Base-by-base conservation (phyloP, 2,329 filamentous ascomycete species). In the Fusarium musae region DNA sequence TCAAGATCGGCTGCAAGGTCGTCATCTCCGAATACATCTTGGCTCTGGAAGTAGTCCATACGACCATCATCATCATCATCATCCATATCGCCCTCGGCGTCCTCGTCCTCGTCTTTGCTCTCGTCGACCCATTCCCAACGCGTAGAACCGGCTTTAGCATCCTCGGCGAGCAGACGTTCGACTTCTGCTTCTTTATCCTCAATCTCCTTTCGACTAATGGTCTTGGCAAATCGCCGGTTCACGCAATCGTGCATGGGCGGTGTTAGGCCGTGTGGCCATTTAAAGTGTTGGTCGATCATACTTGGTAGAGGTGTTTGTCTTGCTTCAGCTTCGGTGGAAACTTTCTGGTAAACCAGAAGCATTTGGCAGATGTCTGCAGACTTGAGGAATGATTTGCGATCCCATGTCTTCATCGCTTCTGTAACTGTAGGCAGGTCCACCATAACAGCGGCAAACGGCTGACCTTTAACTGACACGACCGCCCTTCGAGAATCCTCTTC, bases 391-490 rank as follows among this genome's bases (percentile, higher is more conserved):
- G 91, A 89, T 78, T 93, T 94, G 78, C 92, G 92, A 80, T 97
- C 95, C 93, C 94, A 97, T 66, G 93, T 95, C 85, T 97, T 97
- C 92, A 96, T 95, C 12, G 91, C 92, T 80, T 97, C 95, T 9
- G 95, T 91, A 65, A 97, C 93, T 67, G 93, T 96, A 1, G 95
- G 95, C 37, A 97, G 83, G 76, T 97, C 94, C 13, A 97, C 91
- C 80, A 97, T 86, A 26, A 92, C 89, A 30, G 93, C 94, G 1
- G 93, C 95, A 79, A 94, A 97, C 54, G 89, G 86, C 58, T 89
- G 88, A 9, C 91, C 91, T 70, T 91, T 89, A 69, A 97, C 88
- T 6, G 86, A 90, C 39, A 97, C 82, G 70, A 93, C 85, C 2
- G 93, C 92, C n/a, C 94, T 89, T 58, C 94, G 88, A 46, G 92